Percentiles rank a stretch among this genome's conserved stretches.
These are phyloP conservation scores for Epichloe hybrida DNA, from an alignment of 2,329 filamentous ascomycete genomes.

Conservation along the genomic window DNA sequence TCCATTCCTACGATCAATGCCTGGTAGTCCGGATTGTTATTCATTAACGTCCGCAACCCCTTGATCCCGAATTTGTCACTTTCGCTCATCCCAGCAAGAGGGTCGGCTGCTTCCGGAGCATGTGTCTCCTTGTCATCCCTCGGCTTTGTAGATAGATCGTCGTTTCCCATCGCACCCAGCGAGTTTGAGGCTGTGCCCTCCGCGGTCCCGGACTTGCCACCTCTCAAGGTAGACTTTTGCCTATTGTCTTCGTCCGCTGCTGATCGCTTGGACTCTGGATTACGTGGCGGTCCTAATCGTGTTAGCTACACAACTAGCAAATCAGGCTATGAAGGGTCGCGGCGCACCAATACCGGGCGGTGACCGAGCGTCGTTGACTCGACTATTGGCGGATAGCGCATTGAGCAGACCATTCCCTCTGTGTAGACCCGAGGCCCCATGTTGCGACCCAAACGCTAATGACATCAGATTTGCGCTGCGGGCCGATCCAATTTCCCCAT, in stretches of 20 bases:
- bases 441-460: slow-evolving; percentile 38
- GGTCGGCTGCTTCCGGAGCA: slow-evolving; percentile 36
- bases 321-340: background rate
- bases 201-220: slow-evolving; percentile 21
- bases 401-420: slow-evolving; percentile 50
- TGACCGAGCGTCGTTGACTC: slow-evolving; percentile 34
- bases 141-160: slow-evolving; percentile 23
- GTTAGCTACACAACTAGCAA: slow-evolving; percentile 10
- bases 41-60: slow-evolving; percentile 49
- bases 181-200: slow-evolving; percentile 25
- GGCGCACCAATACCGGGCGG: slow-evolving; percentile 28
- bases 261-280: slow-evolving; percentile 27
- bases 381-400: slow-evolving; percentile 46
- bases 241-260: slow-evolving; percentile 21
- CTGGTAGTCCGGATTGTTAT: slow-evolving; percentile 49
- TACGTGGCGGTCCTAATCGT: slow-evolving; percentile 20
- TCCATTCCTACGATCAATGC: slow-evolving; percentile 48
- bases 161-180: slow-evolving; percentile 34
- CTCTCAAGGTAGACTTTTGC: slow-evolving; percentile 30
- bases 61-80: slow-evolving; percentile 53
- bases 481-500: slow-evolving; percentile 45
- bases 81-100: slow-evolving; percentile 46
- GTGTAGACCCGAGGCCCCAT: slow-evolving; percentile 23
- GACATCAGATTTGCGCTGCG: slow-evolving; percentile 35
- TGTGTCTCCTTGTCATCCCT: slow-evolving; percentile 30